phyloP scores from a whole-genome alignment of 2,329 filamentous ascomycete genomes.

The Bipolaris victoriae region DNA sequence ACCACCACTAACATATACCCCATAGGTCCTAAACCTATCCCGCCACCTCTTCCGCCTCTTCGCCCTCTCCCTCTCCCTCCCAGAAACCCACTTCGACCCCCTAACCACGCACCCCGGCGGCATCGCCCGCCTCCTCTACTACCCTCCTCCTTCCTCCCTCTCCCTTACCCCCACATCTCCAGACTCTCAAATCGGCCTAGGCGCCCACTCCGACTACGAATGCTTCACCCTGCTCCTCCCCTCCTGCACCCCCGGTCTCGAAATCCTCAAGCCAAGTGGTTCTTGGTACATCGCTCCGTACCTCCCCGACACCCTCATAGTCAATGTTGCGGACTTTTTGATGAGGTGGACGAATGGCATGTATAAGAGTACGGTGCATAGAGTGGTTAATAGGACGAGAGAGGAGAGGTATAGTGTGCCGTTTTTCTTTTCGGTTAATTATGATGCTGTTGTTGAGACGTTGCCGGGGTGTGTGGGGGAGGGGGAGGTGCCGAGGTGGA shows the following conservation, averaged over 20 bases:
- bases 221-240: slow-evolving; percentile 45
- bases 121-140: slow-evolving; percentile 50
- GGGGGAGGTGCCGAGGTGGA: slow-evolving; percentile 42
- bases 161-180: background rate
- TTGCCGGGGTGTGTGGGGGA: slow-evolving; percentile 47
- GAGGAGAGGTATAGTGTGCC: slow-evolving; percentile 54
- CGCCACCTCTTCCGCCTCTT: slow-evolving; percentile 52
- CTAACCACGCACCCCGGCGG: slow-evolving; percentile 52
- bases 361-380: slow-evolving; percentile 59
- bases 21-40: slow-evolving; percentile 45
- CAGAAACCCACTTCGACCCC: slow-evolving; percentile 49
- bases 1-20: too few species aligned
- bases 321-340: slow-evolving; percentile 61
- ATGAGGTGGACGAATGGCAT: slow-evolving; percentile 59
- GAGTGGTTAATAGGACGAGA: slow-evolving; percentile 52
- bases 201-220: slow-evolving; percentile 48
- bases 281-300: slow-evolving; percentile 46
- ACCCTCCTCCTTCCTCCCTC: slow-evolving; percentile 33
- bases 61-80: slow-evolving; percentile 47
- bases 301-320: slow-evolving; percentile 54
- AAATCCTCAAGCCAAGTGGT: slow-evolving; percentile 42
- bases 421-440: slow-evolving; percentile 56
- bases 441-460: slow-evolving; percentile 50
- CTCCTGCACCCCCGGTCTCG: slow-evolving; percentile 38
- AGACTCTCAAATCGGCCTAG: slow-evolving; percentile 42